Conservation (phyloP, 176 grass and related monocot species). For the Rhynchospora pubera region DNA sequence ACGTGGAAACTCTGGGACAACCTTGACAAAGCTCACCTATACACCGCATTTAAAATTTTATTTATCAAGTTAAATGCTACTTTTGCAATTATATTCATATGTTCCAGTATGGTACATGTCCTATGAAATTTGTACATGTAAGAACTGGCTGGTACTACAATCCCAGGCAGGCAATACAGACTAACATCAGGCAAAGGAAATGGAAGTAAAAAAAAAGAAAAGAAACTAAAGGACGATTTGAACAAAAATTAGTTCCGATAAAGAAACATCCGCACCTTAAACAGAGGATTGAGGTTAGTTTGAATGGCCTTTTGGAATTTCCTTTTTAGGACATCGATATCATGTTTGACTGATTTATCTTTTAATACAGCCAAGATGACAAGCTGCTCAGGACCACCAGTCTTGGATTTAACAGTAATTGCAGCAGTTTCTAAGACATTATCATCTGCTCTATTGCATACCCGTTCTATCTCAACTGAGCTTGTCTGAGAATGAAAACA, state of each 20-base stretch:
- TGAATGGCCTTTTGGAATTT: slow-evolving; percentile 89
- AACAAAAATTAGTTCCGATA: background rate
- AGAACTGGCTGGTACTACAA: background rate
- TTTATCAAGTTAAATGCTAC: background rate
- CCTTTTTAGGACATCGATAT: slow-evolving; percentile 40
- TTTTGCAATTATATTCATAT: background rate
- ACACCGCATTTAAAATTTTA: background rate
- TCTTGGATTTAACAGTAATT: slow-evolving; percentile 49
- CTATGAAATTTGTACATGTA: background rate
- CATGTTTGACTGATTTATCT: slow-evolving; percentile 28
- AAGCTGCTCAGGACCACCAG: slow-evolving; percentile 70
- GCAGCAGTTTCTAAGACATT: slow-evolving; percentile 79
- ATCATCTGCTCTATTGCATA: slow-evolving; percentile 72
- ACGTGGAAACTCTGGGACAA: slow-evolving; percentile 76
- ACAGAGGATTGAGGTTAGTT: slow-evolving; percentile 82
- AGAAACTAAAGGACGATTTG: background rate
- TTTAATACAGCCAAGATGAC: slow-evolving; percentile 72
- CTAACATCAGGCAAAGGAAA: background rate
- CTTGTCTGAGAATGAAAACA: slow-evolving; percentile 54
- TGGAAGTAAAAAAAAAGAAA: background rate
- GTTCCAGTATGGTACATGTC: background rate
- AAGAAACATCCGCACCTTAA: slow-evolving; percentile 48
- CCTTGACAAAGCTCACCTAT: slow-evolving; percentile 83
- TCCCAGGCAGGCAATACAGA: background rate
- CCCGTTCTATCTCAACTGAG: slow-evolving; percentile 85